Base-by-base conservation (phyloP, 805 yeast species). In the Saturnispora saitoi region DNA sequence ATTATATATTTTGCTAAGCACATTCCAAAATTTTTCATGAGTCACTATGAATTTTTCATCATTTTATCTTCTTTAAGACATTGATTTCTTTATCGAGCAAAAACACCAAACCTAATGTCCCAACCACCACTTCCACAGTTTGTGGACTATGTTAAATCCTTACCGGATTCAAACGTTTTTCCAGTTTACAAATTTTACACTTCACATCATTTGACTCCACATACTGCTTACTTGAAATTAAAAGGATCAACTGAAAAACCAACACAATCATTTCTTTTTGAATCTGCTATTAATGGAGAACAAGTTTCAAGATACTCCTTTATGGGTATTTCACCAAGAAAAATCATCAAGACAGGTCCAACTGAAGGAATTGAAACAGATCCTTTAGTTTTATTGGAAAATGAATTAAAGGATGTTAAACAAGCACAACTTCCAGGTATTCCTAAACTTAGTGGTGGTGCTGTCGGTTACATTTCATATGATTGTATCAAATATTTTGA, bases 401-500 rank as follows among this genome's bases (percentile, higher is more conserved):
- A 76, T 40, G 96, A 91, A 62, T 72, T 93, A 69, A 65, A 70
- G 9, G 65, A 71, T 37, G 77, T 76, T 59, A 76, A 72, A 48
- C 88, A 86, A 59, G 87, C 90, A 1, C 80, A 77, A 56, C 69
- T 87, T 45, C 95, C 95, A 0, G 95, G 95, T 38, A 70, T 90
- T 44, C 87, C 96, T 12, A 78, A 76, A 54, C 70, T 89, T 50
- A 82, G 90, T 57, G 99, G 99, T 50, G 99, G 99, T 54, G 98
- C 98, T 5, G 76, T 91, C 48, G 99, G 99, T 2, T 93, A 89
- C 63, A 81, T 93, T 40, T 87, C 97, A 1, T 93, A 93, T 60
- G 99, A 93, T 66, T 93, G 99, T 71, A 85, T 93, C 60, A 86
- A 88, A 63, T 93, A 93, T 67, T 93, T 93, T 57, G 99, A 93